Conservation (phyloP, 768 basidiomycete species). For the Hebeloma cylindrosporum region DNA sequence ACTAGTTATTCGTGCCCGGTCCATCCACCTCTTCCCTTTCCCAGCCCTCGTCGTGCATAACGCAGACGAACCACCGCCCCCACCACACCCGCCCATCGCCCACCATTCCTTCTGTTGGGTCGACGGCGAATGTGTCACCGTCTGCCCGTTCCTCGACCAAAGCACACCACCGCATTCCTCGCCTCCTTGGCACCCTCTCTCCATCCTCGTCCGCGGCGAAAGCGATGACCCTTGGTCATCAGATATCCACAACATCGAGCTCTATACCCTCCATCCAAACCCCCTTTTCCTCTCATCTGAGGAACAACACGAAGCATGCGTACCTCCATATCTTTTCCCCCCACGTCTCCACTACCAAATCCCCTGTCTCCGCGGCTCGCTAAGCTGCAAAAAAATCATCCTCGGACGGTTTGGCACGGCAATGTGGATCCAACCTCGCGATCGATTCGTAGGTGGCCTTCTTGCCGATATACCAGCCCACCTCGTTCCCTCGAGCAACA, state of each 20-base stretch:
- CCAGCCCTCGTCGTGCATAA: constrained; percentile 36
- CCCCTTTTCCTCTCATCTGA: constrained; percentile 13
- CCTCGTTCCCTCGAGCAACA: constrained; percentile 17
- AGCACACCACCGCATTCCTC: neutral
- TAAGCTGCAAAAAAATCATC: constrained; percentile 53
- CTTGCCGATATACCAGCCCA: constrained; percentile 27
- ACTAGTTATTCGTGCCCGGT: constrained; percentile 59
- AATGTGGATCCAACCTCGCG: constrained; percentile 60
- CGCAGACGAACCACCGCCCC: constrained; percentile 9
- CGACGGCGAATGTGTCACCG: constrained; percentile 49
- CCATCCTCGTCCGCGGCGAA: constrained; percentile 57
- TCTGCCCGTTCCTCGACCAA: constrained; percentile 14
- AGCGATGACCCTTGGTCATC: constrained; percentile 62
- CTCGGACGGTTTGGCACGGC: constrained; percentile 59
- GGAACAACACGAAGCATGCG: constrained; percentile 3
- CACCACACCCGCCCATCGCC: constrained; percentile 37
- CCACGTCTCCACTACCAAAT: constrained; percentile 40
- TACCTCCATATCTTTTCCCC: constrained; percentile 45
- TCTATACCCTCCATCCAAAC: constrained; percentile 49
- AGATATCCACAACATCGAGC: constrained; percentile 45
- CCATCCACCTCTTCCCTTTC: constrained; percentile 53
- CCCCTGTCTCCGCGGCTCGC: constrained; percentile 45
- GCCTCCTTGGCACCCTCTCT: constrained; percentile 28
- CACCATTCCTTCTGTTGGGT: constrained; percentile 66
- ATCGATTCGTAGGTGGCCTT: constrained; percentile 40